Percentiles rank a stretch among this genome's conserved stretches.
phyloP scores from a whole-genome alignment of 2,329 filamentous ascomycete species.

The Clonostachys solani region DNA sequence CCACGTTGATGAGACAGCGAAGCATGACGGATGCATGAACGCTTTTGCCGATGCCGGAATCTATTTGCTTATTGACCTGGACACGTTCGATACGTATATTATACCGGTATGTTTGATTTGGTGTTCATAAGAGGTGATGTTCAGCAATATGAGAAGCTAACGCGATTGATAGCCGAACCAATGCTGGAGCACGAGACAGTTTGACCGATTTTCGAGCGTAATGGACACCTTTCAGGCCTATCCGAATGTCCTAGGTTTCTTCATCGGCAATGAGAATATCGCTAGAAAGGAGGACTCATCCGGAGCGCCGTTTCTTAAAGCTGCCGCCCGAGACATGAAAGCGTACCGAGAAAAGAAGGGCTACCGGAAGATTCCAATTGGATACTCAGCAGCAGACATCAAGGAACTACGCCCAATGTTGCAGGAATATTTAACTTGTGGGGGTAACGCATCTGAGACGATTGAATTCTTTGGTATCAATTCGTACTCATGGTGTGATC shows the following conservation, averaged over 20 bases:
- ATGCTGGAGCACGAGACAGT: slow-evolving; percentile 70
- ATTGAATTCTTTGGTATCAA: slow-evolving; percentile 85
- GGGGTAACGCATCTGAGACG: slow-evolving; percentile 61
- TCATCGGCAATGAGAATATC: slow-evolving; percentile 86
- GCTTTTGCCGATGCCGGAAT: slow-evolving; percentile 77
- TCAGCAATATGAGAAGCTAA: slow-evolving; percentile 3
- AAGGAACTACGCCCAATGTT: slow-evolving; percentile 59
- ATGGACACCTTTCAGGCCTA: slow-evolving; percentile 75
- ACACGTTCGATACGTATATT: slow-evolving; percentile 69
- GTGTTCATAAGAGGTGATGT: background rate
- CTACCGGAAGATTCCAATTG: slow-evolving; percentile 78
- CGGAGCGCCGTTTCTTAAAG: slow-evolving; percentile 79
- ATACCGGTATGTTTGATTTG: slow-evolving; percentile 42
- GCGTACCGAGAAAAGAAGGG: slow-evolving; percentile 70
- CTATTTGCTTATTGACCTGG: slow-evolving; percentile 80
- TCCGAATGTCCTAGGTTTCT: slow-evolving; percentile 79
- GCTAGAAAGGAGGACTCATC: slow-evolving; percentile 52
- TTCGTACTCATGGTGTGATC: slow-evolving; percentile 77
- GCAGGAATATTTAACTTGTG: slow-evolving; percentile 74
- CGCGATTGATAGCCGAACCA: slow-evolving; percentile 42
- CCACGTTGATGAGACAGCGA: slow-evolving; percentile 67
- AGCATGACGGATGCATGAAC: slow-evolving; percentile 79
- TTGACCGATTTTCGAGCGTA: slow-evolving; percentile 62
- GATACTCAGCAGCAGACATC: slow-evolving; percentile 86
- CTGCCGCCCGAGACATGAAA: slow-evolving; percentile 78